Percentiles rank a stretch among this genome's conserved stretches.
Conservation (phyloP, 2,329 filamentous ascomycete species). For the Coleophoma eucalyptorum region DNA sequence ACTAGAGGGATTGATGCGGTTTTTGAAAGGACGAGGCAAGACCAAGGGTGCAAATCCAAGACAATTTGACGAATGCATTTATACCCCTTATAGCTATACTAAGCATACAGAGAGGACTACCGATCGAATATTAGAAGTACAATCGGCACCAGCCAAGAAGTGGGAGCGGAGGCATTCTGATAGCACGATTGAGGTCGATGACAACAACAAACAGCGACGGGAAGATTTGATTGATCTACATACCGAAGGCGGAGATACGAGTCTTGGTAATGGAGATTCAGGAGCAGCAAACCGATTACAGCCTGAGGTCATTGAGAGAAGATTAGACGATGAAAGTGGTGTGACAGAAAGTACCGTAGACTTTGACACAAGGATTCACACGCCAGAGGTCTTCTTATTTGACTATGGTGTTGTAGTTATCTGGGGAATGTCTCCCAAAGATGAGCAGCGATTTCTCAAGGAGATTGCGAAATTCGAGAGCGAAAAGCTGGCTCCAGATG, state of each 20-base stretch:
- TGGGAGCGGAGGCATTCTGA: constrained; percentile 73
- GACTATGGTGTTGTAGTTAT: constrained; percentile 97
- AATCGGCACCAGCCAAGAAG: constrained; percentile 31
- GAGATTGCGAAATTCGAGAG: constrained; percentile 93
- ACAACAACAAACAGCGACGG: constrained; percentile 48
- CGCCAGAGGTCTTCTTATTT: constrained; percentile 92
- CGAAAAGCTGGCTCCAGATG: constrained; percentile 82
- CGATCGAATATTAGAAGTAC: constrained; percentile 19
- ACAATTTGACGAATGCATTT: constrained; percentile 95
- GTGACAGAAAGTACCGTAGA: constrained; percentile 48
- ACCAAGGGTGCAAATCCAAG: constrained; percentile 80
- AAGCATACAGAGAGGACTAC: constrained; percentile 28
- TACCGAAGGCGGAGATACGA: constrained; percentile 26
- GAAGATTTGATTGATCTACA: constrained; percentile 64
- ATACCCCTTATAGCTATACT: constrained; percentile 85
- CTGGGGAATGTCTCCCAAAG: constrained; percentile 92
- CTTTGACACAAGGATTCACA: constrained; percentile 85
- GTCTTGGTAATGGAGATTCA: constrained; percentile 28
- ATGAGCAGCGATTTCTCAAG: constrained; percentile 88
- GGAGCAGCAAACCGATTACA: constrained; percentile 9
- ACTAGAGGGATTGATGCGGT: constrained; percentile 84
- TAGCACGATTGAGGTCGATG: constrained; percentile 65
- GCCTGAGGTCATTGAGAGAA: constrained; percentile 17
- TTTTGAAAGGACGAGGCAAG: constrained; percentile 80
- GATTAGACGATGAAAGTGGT: constrained; percentile 33